phyloP scores from a whole-genome alignment of 495 filamentous ascomycete species.

The Penicillium ochrochloron region DNA sequence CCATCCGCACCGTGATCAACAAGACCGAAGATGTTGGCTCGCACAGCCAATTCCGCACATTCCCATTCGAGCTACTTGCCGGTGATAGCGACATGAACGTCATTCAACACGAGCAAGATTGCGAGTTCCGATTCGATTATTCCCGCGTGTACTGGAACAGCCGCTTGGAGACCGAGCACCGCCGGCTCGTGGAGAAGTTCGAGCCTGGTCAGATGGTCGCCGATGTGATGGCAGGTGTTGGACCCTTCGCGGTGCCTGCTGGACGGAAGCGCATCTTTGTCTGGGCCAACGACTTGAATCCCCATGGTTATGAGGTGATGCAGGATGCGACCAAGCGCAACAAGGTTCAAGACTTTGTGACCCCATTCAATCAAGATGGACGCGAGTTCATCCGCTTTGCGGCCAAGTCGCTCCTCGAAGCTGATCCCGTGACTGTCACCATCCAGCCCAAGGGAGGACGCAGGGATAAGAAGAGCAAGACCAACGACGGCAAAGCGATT shows the following conservation, averaged over 20 bases:
- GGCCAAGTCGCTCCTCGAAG: slow-evolving; percentile 61
- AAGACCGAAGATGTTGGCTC: slow-evolving; percentile 87
- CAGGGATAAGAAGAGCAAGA: slow-evolving; percentile 30
- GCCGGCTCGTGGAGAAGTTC: slow-evolving; percentile 77
- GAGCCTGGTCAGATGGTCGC: slow-evolving; percentile 83
- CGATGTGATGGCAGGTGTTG: slow-evolving; percentile 98
- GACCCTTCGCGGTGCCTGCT: slow-evolving; percentile 92
- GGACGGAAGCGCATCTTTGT: slow-evolving; percentile 91
- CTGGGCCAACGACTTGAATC: slow-evolving; percentile 97
- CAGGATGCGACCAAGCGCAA: slow-evolving; percentile 72
- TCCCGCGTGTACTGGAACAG: slow-evolving; percentile 98
- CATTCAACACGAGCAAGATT: slow-evolving; percentile 61
- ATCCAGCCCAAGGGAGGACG: slow-evolving; percentile 42
- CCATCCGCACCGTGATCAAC: slow-evolving; percentile 88
- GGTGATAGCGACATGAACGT: slow-evolving; percentile 82
- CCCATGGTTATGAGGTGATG: slow-evolving; percentile 77
- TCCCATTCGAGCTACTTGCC: slow-evolving; percentile 88
- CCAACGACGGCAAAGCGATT: slow-evolving; percentile 22
- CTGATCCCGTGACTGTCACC: slow-evolving; percentile 49
- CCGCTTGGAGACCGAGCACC: slow-evolving; percentile 85
- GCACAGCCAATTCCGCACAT: slow-evolving; percentile 86
- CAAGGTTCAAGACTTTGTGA: slow-evolving; percentile 79
- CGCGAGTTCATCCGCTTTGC: slow-evolving; percentile 75
- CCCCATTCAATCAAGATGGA: slow-evolving; percentile 79
- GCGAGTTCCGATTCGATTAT: slow-evolving; percentile 55